phyloP scores from a whole-genome alignment of 495 filamentous ascomycete species.

The Aspergillus indologenus region DNA sequence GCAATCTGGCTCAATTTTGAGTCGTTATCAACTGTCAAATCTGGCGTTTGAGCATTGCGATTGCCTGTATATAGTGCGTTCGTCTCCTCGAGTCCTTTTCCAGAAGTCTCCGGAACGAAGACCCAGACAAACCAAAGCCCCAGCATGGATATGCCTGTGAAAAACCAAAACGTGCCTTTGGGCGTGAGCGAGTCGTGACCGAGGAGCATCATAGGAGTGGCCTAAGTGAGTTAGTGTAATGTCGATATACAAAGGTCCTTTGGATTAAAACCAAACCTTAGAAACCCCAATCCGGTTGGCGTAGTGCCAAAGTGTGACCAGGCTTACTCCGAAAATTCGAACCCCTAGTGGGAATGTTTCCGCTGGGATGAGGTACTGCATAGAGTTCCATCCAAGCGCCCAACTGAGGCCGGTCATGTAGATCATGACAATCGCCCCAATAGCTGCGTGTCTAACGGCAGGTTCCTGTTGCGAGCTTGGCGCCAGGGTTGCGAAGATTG shows the following conservation, averaged over 20 bases:
- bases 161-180: constrained; percentile 3
- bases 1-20: neutral
- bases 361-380: constrained; percentile 17
- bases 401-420: constrained; percentile 19
- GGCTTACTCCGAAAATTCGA: neutral
- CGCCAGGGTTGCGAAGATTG: constrained; percentile 27
- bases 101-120: neutral
- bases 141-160: constrained; percentile 4
- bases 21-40: neutral
- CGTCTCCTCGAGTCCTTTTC: constrained; percentile 1
- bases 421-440: constrained; percentile 14
- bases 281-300: constrained; percentile 2
- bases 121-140: neutral
- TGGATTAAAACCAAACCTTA: neutral
- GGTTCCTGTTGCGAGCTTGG: neutral
- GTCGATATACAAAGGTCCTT: neutral
- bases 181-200: neutral
- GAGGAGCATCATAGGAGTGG: constrained; percentile 3
- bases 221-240: neutral
- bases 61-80: neutral
- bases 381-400: constrained; percentile 20
- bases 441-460: neutral
- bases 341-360: constrained; percentile 17
- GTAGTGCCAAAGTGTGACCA: constrained; percentile 2
- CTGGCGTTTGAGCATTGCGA: neutral